Percentiles rank a stretch among this genome's conserved stretches.
Conservation (phyloP, 371 early-diverging fungal species). For the Choanephora cucurbitarum region DNA sequence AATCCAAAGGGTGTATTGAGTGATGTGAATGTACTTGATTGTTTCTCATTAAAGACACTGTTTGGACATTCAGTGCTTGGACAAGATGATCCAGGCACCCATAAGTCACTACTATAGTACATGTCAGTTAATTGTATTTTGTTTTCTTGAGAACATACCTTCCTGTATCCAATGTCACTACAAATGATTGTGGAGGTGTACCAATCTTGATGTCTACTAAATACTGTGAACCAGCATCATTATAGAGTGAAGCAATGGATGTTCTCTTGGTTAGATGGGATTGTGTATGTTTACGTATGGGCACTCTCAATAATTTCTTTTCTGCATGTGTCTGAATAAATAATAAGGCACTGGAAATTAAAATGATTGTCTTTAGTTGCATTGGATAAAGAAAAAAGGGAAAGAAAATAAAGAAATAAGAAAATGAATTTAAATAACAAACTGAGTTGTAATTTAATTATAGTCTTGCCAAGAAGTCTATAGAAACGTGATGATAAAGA, state of each 20-base stretch:
- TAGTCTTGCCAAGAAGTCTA: too few species aligned
- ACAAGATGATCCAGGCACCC: conserved; percentile 45
- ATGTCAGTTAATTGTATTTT: conserved; percentile 2
- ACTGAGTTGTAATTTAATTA: too few species aligned
- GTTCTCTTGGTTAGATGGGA: conserved; percentile 12
- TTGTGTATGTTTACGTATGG: background rate
- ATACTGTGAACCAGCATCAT: conserved; percentile 46
- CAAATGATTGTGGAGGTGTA: conserved; percentile 44
- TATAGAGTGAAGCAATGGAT: conserved; percentile 38
- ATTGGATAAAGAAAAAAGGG: background rate
- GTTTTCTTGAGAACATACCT: conserved; percentile 37
- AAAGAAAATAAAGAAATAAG: too few species aligned
- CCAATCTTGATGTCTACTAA: conserved; percentile 41
- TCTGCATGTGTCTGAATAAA: background rate
- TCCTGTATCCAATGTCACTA: conserved; percentile 50
- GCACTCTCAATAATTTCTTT: background rate
- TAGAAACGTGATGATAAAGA: too few species aligned
- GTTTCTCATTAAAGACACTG: conserved; percentile 23
- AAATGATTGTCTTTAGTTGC: background rate
- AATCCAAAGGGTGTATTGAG: conserved; percentile 24
- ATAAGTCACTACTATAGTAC: conserved; percentile 44
- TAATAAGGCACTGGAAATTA: background rate
- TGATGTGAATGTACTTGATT: conserved; percentile 34
- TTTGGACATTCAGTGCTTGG: conserved; percentile 42
- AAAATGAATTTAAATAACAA: too few species aligned